Evolutionary conservation across 2,329 filamentous ascomycete genomes (phyloP).

Genomic region (Botrytis cinerea): DNA sequence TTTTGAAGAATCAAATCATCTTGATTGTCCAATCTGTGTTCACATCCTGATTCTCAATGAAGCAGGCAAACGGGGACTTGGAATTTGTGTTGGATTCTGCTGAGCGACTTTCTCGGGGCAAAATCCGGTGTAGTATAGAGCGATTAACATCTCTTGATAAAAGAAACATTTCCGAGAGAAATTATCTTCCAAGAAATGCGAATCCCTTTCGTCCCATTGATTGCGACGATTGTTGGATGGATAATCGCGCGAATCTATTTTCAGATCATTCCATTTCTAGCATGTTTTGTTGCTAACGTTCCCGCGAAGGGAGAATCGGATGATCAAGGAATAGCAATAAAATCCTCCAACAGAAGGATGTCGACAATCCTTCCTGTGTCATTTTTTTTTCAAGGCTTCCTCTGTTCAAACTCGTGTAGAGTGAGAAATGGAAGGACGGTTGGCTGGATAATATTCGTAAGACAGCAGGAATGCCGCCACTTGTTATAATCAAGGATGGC

Average conservation of each 20-base stretch:
- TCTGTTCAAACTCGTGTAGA: neutral
- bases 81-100: neutral
- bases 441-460: neutral
- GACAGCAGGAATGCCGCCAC: neutral
- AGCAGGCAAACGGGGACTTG: neutral
- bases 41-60: neutral
- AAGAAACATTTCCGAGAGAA: neutral
- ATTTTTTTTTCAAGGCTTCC: neutral
- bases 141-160: neutral
- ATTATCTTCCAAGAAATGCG: neutral
- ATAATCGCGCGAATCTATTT: neutral
- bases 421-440: neutral
- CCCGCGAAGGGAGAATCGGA: neutral
- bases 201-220: neutral
- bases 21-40: neutral
- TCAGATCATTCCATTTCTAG: neutral
- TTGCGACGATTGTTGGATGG: neutral
- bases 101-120: neutral
- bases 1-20: too few relatives aligned
- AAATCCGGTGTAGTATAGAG: neutral
- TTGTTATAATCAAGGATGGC: neutral
- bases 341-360: constrained; percentile 2
- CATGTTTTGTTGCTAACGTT: neutral
- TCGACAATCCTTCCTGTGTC: neutral
- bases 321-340: neutral